Evolutionary conservation across 83 land plant genomes (phyloP).

Genomic region (Thuja plicata): DNA sequence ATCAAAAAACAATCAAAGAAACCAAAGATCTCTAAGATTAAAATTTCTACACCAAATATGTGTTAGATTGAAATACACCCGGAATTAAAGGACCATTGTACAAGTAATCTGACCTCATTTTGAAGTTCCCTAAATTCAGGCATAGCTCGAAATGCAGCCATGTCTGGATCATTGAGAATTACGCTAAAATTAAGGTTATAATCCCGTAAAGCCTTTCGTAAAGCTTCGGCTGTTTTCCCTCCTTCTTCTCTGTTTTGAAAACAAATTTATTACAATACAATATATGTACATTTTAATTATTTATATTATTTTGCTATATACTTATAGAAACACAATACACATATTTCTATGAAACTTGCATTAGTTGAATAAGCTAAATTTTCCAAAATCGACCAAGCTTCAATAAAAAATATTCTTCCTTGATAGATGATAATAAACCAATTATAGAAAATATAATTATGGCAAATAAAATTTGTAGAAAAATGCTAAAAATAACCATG

Average conservation of each 20-base stretch:
- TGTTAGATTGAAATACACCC: neutral
- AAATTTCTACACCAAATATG: neutral
- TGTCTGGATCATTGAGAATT: slow-evolving; percentile 91
- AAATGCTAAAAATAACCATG: neutral
- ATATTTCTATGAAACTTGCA: neutral
- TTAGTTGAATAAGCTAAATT: neutral
- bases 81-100: neutral
- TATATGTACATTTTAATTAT: slow-evolving; percentile 3
- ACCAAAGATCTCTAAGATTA: neutral
- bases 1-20: neutral
- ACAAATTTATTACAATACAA: neutral
- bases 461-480: neutral
- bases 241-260: slow-evolving; percentile 75
- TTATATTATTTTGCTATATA: neutral
- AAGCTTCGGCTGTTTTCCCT: slow-evolving; percentile 70
- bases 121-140: slow-evolving; percentile 88
- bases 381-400: neutral
- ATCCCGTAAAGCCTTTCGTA: slow-evolving; percentile 80
- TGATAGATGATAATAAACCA: neutral
- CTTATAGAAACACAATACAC: neutral
- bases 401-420: neutral
- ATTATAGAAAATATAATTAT: neutral
- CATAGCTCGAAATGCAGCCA: slow-evolving; percentile 86
- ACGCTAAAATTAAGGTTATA: slow-evolving; percentile 87
- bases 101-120: slow-evolving; percentile 66